Base-by-base conservation (phyloP, 2,329 filamentous ascomycete species). In the Fusarium austroafricanum region DNA sequence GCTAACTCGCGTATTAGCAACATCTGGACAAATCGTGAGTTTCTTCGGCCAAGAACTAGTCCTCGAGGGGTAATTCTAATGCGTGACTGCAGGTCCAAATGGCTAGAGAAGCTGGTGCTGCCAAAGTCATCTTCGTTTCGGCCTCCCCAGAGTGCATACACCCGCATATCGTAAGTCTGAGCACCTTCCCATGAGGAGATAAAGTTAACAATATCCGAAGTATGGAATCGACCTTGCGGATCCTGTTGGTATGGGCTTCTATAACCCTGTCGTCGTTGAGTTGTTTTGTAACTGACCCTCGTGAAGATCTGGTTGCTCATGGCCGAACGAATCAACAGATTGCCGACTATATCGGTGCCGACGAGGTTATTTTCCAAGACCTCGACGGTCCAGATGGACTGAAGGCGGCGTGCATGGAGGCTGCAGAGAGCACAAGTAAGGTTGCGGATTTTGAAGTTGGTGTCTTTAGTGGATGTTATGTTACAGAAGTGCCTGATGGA, bases 401-500 rank as follows among this genome's bases (percentile, higher is more conserved):
- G n/a, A 90, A 91, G 75, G 88, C 85, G 29, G 89, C 94, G 1
- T 97, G 94, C 75, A 86, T 89, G 3, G 89, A 93, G 70, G 86
- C 92, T 6, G 89, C 88, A 63, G 85, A 89, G 50, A 81, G 86
- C 55, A 80, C 86, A 63, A 81, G 82, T 33, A 77, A 79, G 35
- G 76, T 87, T 72, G 83, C 83, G 10, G 83, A 90, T 55, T 97
- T 97, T 70, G 95, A 98, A 76, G 89, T 96, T 4, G 94, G 95
- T 54, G 94, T 97, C 10, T 97, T 98, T 82, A 93, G 90, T 75
- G 95, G 95, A 44, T 88, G 89, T 67, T 97, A 97, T 79, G 85
- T 92, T 64, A 97, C 95, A 0, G 88, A 89, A 0, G 91, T 97
- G 3, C 87, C 90, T 2, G 86, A 89, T 9, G 89, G 87, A 37